Base-by-base conservation (phyloP, 129 eudicot genomes). In the Centrapalus pauciflorus region DNA sequence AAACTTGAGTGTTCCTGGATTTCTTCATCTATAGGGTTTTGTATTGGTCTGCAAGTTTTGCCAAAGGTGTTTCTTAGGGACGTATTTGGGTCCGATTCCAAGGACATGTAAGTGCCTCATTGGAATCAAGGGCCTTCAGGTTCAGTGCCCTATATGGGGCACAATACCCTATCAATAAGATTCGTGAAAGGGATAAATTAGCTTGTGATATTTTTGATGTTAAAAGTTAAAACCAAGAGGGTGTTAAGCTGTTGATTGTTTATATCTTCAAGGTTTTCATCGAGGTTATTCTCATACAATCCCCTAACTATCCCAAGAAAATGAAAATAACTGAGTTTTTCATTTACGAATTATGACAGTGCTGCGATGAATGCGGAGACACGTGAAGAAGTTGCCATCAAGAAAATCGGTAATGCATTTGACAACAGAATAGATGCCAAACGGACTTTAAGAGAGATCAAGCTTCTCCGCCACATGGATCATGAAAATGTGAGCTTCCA, bases 361-460 rank as follows among this genome's bases (percentile, higher is more conserved):
- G 83, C 93, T 69, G 93, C 90, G 3, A 73, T 83, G 69, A 85
- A 89, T 55, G 76, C 85, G 1, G 96, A 89, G 64, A 89, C 90
- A n/a, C 83, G 64, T 12, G 89, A 89, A 77, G 96, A 85, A 77
- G 82, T 89, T 49, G 96, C 96, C 27, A 85, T 89, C 45, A 89
- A 89, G 93, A 89, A 89, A 70, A 89, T 89, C 69, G 90, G 96
- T 13, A 89, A 89, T 74, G 93, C 93, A 26, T 89, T 89, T 55
- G 85, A 89, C 77, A 89, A 88, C 75, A 67, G 70, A 78, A 77
- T 85, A 28, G 92, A 88, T 75, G 96, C 96, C 32, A 88, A 88
- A 65, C 80, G 96, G 72, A 89, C 96, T 14, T 73, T 89, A 68
- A 81, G 96, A 64, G 96, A 89, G 70, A 89, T 89, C 61, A 89